Conservation (phyloP, 345 rosid species). For the Arabis hirsuta region DNA sequence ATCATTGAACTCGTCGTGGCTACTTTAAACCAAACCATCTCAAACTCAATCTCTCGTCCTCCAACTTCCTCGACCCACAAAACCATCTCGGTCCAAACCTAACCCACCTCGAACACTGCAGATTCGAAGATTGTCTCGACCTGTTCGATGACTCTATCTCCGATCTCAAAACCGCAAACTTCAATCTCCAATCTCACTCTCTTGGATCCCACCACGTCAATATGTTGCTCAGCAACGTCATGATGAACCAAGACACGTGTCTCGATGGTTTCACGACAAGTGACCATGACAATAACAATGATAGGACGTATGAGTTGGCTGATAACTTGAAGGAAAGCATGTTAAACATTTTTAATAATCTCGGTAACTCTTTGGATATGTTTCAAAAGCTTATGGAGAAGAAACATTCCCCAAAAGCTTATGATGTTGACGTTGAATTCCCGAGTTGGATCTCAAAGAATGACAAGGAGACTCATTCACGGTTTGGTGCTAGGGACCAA, state of each 20-base stretch:
- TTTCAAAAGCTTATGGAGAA: slow-evolving; percentile 62
- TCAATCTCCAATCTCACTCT: slow-evolving; percentile 45
- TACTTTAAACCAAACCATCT: slow-evolving; percentile 56
- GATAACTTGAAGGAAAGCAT: slow-evolving; percentile 51
- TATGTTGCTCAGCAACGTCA: slow-evolving; percentile 70
- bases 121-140: slow-evolving; percentile 70
- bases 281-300: slow-evolving; percentile 36
- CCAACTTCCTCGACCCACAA: slow-evolving; percentile 52
- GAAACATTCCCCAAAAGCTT: slow-evolving; percentile 37
- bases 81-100: slow-evolving; percentile 31
- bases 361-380: slow-evolving; percentile 68
- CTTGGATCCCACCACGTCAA: slow-evolving; percentile 36
- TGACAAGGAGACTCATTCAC: slow-evolving; percentile 56
- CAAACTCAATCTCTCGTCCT: slow-evolving; percentile 47
- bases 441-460: slow-evolving; percentile 61
- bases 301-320: slow-evolving; percentile 31
- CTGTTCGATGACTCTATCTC: slow-evolving; percentile 57
- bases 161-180: slow-evolving; percentile 51
- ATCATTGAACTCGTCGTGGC: slow-evolving; percentile 50
- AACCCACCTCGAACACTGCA: slow-evolving; percentile 46
- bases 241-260: slow-evolving; percentile 91
- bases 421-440: slow-evolving; percentile 53
- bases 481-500: slow-evolving; percentile 42
- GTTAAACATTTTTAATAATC: slow-evolving; percentile 61
- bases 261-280: slow-evolving; percentile 66